phyloP scores from a whole-genome alignment of 768 basidiomycete genomes.

The Grammothele lineata region DNA sequence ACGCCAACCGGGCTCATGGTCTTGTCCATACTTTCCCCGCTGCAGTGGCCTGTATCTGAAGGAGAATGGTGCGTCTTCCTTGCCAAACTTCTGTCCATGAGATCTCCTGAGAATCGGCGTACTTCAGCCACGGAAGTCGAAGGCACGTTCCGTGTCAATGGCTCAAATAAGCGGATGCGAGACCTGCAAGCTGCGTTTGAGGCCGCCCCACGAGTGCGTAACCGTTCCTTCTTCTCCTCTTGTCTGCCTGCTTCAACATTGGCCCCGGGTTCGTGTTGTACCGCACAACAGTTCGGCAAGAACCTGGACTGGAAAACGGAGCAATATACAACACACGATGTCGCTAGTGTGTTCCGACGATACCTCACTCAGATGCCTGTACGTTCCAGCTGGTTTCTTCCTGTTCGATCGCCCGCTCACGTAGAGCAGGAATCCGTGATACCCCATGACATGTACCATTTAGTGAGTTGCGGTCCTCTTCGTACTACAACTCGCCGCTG shows the following conservation, averaged over 20 bases:
- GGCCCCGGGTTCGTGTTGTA: constrained; percentile 1
- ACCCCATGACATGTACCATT: constrained; percentile 84
- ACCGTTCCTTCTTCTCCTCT: constrained; percentile 3
- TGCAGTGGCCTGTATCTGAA: constrained; percentile 88
- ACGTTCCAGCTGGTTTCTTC: constrained; percentile 31
- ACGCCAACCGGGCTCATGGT: no score
- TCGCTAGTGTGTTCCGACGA: constrained; percentile 92
- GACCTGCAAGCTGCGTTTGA: constrained; percentile 93
- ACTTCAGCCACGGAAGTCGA: constrained; percentile 84
- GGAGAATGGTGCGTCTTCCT: constrained; percentile 68
- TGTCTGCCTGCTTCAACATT: background rate
- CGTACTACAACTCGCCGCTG: constrained; percentile 4
- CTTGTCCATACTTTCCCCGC: no score
- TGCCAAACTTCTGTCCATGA: no score
- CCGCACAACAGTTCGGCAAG: constrained; percentile 97
- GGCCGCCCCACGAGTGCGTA: constrained; percentile 70
- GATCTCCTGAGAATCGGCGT: no score
- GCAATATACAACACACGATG: constrained; percentile 90
- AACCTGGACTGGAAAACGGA: constrained; percentile 86
- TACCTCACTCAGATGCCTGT: constrained; percentile 98
- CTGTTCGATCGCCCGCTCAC: constrained; percentile 8
- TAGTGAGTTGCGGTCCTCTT: constrained; percentile 46
- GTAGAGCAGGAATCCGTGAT: constrained; percentile 83
- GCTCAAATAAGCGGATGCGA: constrained; percentile 93
- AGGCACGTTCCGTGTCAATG: constrained; percentile 93